These are phyloP conservation scores for Aspergillus carlsbadensis DNA, from an alignment of 495 filamentous ascomycete species.

Conservation along the genomic window DNA sequence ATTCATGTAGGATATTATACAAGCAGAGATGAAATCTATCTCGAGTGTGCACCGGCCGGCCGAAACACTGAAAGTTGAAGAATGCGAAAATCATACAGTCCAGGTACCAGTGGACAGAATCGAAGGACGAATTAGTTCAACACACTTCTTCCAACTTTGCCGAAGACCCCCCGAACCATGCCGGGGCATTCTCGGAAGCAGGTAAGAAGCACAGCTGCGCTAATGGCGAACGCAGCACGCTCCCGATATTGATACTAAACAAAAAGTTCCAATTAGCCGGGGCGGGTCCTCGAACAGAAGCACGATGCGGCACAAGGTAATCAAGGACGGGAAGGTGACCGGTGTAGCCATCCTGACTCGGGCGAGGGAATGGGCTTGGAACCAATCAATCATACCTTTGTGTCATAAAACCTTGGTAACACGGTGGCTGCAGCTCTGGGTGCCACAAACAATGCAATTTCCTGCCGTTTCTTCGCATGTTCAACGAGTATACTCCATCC, in stretches of 20 bases:
- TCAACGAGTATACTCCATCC: constrained; percentile 86
- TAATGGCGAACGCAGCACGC: constrained; percentile 68
- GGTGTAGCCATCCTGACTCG: constrained; percentile 28
- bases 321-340: constrained; percentile 9
- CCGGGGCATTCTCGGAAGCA: constrained; percentile 61
- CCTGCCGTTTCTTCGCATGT: constrained; percentile 64
- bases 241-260: constrained; percentile 72
- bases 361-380: constrained; percentile 8
- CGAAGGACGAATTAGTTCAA: constrained; percentile 31
- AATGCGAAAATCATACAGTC: constrained; percentile 2
- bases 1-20: not conserved
- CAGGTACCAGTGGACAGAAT: not conserved
- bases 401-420: constrained; percentile 71
- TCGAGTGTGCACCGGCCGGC: constrained; percentile 2
- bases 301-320: constrained; percentile 10
- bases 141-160: constrained; percentile 59
- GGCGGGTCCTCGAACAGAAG: constrained; percentile 1
- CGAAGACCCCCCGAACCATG: constrained; percentile 73
- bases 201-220: constrained; percentile 74
- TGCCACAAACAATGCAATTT: constrained; percentile 82
- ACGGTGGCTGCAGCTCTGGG: constrained; percentile 78
- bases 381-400: constrained; percentile 44
- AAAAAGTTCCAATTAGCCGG: constrained; percentile 26
- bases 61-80: not conserved
- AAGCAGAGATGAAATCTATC: not conserved